Evolutionary conservation across 352 stramenopile species (phyloP), one percentile per base, ranked within the genome.

Genomic region (Phytopythium ostracodes): DNA sequence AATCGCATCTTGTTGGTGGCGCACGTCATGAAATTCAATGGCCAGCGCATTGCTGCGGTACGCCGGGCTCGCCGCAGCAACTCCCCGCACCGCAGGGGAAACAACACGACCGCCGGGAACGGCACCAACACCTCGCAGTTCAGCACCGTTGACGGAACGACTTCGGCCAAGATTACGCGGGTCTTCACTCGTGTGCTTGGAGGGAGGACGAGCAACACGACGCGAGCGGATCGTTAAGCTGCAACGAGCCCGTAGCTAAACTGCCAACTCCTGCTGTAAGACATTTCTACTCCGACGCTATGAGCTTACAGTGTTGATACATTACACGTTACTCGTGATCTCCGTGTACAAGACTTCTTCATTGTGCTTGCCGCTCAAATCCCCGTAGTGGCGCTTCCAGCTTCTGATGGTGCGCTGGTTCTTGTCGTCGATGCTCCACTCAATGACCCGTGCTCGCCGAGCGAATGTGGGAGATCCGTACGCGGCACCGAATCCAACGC

Each of bases 401-500:
- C 64, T 75, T 7, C 10, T 31, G 14, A 75, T 72, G 2, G 9
- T 53, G 10, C 64, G 60, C 15, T 50, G 62, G 40, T 60, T 69
- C 18, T 68, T 40, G 29, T 35, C 61, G 56, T 80, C 65, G n/a
- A 82, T 54, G 20, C 51, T 73, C 76, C 79, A 89, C 60, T 89
- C 65, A 33, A 89, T 81, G 43, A 89, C 70, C 4, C 77, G 69
- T 22, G 79, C 77, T 20, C 79, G 68, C 4, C 77, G 73, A 27
- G 75, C 65, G 17, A 89, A 74, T 25, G 59, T 52, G 0, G 62
- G 17, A 2, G 58, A 38, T 0, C 73, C 70, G 46, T 86, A 85
- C 12, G 75, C 59, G 15, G 62, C 52, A 31, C 66, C 77, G 44
- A 86, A 87, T 44, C 77, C 79, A 17, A 69, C 66, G 33, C 77